Evolutionary conservation across 495 filamentous ascomycete species (phyloP), one percentile per base, ranked within the genome.

Genomic region (Podospora australis): DNA sequence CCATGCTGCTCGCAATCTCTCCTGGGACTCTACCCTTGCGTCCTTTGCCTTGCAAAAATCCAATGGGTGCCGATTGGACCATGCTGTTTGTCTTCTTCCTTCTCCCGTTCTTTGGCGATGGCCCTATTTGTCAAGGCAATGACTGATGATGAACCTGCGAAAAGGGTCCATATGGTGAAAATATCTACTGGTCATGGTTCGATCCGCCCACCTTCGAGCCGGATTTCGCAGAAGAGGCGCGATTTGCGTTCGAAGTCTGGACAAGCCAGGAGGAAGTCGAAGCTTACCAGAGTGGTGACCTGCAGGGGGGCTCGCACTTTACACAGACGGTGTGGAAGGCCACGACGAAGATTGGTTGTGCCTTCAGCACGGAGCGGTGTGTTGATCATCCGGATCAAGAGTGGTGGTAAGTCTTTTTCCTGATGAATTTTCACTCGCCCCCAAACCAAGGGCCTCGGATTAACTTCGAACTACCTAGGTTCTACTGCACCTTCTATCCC

Each of bases 251-350:
- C 11, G 39, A 44, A 17, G 43, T 35, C 2, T 59, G 54, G 57
- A 28, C 17, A 8, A 29, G 41, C 13, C 29, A 32, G 16, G 25
- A 49, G 3, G 57, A 59, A 36, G 44, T 53, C 20, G 13, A 40
- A 0, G 57, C 57, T 1, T 59, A 59, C 25, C 21, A 22, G 22
- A 13, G 10, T 4, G 39, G 44, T 2, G 43, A 57, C 26, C 14
- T 54, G 26, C 11, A 48, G 1, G 50, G 54, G 2, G 57, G 57
- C 0, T 43, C 46, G 0, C 54, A 57, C 25, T 59, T 59, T n/a
- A 59, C 57, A 20, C 57, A 59, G 54, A 53, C 46, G 39, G 54
- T 59, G 4, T 59, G 50, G 57, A 59, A 59, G 46, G 46, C 54
- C 20, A 48, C 39, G 8, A 39, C 17, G 35, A 13, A 30, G n/a